A percentile compares a stretch with the other conserved stretches of the same genome.
phyloP scores from a whole-genome alignment of 2,329 filamentous ascomycete genomes.

The Fusarium brevicatenulatum region DNA sequence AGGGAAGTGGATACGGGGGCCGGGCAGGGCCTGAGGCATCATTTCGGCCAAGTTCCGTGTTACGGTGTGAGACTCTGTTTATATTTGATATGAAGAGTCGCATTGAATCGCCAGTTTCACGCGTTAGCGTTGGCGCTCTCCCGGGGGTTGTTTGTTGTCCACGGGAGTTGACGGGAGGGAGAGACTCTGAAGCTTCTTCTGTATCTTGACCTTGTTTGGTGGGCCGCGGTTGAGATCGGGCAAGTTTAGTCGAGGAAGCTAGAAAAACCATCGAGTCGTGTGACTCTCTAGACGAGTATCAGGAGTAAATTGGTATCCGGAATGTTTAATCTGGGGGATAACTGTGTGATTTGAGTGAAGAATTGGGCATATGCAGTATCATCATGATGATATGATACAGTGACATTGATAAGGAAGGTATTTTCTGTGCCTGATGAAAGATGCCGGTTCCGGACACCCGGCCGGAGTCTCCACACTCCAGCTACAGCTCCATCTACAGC shows the following conservation, averaged over 20 bases:
- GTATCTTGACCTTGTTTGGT: background rate
- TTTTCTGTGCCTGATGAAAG: slow-evolving; percentile 17
- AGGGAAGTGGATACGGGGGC: slow-evolving; percentile 20
- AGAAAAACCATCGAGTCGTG: slow-evolving; percentile 15
- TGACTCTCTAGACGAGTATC: slow-evolving; percentile 6
- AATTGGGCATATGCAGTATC: background rate
- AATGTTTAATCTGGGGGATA: background rate
- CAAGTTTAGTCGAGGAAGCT: slow-evolving; percentile 19
- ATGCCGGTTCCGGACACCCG: slow-evolving; percentile 10
- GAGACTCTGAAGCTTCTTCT: background rate
- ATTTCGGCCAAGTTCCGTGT: slow-evolving; percentile 33
- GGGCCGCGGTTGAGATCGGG: background rate
- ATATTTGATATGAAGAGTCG: background rate
- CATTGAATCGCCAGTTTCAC: slow-evolving; percentile 13
- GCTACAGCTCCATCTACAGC: background rate
- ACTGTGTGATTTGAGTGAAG: background rate
- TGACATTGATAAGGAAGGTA: background rate
- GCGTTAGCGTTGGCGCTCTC: background rate
- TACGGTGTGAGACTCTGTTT: slow-evolving; percentile 11
- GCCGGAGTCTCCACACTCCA: slow-evolving; percentile 22
- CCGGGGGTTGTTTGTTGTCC: background rate
- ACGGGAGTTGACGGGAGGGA: slow-evolving; percentile 16
- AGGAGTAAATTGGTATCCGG: background rate
- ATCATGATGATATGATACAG: slow-evolving; percentile 3
- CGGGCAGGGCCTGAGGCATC: slow-evolving; percentile 23